A percentile compares a stretch with the other conserved stretches of the same genome.
Evolutionary conservation across 257 asterid species (phyloP).

Genomic region (Rhazya stricta): DNA sequence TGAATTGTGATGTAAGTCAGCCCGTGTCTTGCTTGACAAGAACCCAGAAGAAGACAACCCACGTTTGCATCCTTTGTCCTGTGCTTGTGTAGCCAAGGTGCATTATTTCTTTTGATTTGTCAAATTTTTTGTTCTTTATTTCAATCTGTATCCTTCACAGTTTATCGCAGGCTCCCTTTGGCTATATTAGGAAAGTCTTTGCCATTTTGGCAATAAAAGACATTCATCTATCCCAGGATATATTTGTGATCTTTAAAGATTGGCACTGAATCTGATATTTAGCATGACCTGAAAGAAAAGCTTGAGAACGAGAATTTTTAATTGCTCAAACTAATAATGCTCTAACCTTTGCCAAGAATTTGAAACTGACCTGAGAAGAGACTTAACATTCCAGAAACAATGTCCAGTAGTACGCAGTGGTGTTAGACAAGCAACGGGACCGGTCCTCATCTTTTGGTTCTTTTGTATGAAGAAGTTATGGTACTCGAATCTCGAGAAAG

Average conservation of each 20-base stretch:
- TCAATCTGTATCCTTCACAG: background rate
- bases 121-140: background rate
- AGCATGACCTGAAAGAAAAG: background rate
- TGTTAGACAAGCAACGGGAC: conserved; percentile 8
- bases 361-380: background rate
- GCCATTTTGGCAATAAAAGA: conserved; percentile 7
- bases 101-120: conserved; percentile 10
- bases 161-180: background rate
- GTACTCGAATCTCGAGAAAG: background rate
- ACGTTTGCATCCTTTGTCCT: background rate
- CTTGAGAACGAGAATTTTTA: background rate
- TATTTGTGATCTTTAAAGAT: background rate
- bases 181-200: background rate
- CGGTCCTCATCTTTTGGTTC: background rate
- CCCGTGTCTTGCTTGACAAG: conserved; percentile 7
- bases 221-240: background rate
- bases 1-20: conserved; percentile 9
- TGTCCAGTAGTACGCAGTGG: background rate
- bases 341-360: background rate
- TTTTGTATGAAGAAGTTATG: background rate
- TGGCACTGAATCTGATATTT: conserved; percentile 16
- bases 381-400: background rate
- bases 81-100: background rate
- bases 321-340: background rate
- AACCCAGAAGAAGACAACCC: conserved; percentile 15